Conservation (phyloP, 345 rosid genomes). For the Ceriops zippeliana region DNA sequence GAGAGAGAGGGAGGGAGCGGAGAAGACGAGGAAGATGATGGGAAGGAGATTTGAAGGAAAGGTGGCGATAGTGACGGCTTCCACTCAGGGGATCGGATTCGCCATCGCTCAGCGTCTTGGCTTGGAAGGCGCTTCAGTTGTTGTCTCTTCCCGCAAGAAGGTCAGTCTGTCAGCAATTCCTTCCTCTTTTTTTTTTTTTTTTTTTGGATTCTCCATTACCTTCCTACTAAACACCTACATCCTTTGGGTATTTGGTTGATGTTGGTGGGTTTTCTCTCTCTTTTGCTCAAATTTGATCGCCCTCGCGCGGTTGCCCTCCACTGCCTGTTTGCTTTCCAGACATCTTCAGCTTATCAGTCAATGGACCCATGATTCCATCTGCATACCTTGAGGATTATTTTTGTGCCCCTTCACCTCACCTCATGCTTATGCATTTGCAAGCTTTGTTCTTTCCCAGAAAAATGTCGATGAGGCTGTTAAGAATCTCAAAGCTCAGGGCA, state of each 20-base stretch:
- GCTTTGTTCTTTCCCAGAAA: conserved; percentile 32
- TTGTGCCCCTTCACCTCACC: too few relatives aligned
- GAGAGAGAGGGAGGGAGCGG: too few relatives aligned
- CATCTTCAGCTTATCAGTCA: too few relatives aligned
- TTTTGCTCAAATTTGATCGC: too few relatives aligned
- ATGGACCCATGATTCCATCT: too few relatives aligned
- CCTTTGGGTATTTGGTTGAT: neutral
- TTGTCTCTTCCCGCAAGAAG: conserved; percentile 72
- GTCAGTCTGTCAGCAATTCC: conserved; percentile 19
- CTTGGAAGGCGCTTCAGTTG: conserved; percentile 72
- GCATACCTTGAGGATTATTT: too few relatives aligned
- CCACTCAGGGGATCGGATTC: conserved; percentile 93
- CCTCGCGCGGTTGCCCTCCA: too few relatives aligned
- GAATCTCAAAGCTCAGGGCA: conserved; percentile 62
- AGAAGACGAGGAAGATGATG: conserved; percentile 9
- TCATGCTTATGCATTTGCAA: too few relatives aligned
- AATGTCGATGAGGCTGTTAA: conserved; percentile 81
- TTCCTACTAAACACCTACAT: neutral
- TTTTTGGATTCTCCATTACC: neutral
- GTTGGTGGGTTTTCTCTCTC: neutral
- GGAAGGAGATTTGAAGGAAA: conserved; percentile 65
- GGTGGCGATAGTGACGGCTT: conserved; percentile 87
- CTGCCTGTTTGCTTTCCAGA: too few relatives aligned
- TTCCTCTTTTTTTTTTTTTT: neutral
- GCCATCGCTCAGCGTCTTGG: conserved; percentile 73